Base-by-base conservation (phyloP, 805 yeast species). In the Candida namnaoensis region DNA sequence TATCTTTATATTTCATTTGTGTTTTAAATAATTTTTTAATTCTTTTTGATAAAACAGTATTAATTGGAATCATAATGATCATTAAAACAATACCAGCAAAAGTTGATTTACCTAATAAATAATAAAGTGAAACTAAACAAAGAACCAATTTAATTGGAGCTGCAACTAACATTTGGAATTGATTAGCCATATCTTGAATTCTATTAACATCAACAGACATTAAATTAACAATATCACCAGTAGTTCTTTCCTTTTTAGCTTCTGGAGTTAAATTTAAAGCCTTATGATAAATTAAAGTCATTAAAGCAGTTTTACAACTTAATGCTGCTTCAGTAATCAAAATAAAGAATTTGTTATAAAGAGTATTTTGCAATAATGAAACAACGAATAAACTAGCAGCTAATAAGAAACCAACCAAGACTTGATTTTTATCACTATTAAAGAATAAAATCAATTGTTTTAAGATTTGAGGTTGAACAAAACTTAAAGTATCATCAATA, bases 401-500 rank as follows among this genome's bases (percentile, higher is more conserved):
- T 41, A 88, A 71, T 42, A 77, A 60, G 35, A 78, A 61, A 7
- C 95, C 95, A 43, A 35, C 58, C 47, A 42, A 56, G 48, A 14
- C 50, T 44, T 35, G 44, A 41, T 44, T 57, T 47, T 57, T 67
- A 66, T 34, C 72, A 70, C 41, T 68, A 64, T 49, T 79, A 81
- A 60, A 78, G 80, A 48, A 55, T 41, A 65, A 57, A 49, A 90
- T 88, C 47, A 90, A 69, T 7, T 72, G 53, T 42, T 83, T 72
- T 42, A 91, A 65, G 26, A 90, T 62, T 53, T 87, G 96, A 0
- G 98, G 98, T 62, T 88, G 95, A n/a, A 74, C 70, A 56, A 85
- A 88, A 0, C 93, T 85, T 42, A 90, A 65, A n/a, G 72, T 48
- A 65, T 93, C 98, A 59, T 87, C 91, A 33, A 73, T 47, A 3